phyloP scores from a whole-genome alignment of 768 basidiomycete species.

The Psilocybe azurescens region DNA sequence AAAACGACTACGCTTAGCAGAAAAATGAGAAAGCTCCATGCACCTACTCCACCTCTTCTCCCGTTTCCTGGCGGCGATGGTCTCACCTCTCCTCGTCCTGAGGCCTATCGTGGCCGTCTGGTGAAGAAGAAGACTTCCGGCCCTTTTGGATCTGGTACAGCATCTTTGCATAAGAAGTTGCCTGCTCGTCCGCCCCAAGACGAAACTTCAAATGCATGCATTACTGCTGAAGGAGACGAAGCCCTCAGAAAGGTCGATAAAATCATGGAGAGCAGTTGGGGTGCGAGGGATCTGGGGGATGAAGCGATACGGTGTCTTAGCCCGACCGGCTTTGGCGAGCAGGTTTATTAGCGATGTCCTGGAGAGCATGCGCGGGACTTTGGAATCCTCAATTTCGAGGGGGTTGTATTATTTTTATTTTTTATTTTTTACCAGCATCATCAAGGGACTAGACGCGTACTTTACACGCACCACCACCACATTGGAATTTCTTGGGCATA shows the following conservation, averaged over 20 bases:
- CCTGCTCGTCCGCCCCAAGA: conserved; percentile 7
- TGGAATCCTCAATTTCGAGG: neutral
- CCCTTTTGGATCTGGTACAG: conserved; percentile 2
- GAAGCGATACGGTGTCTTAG: conserved; percentile 25
- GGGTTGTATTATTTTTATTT: neutral
- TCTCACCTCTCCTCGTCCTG: neutral
- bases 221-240: conserved; percentile 18
- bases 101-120: conserved; percentile 2
- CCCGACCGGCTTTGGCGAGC: conserved; percentile 26
- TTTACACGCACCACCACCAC: neutral
- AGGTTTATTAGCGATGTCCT: neutral
- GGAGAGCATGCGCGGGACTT: neutral
- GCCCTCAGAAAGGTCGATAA: conserved; percentile 38
- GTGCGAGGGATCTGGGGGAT: conserved; percentile 23
- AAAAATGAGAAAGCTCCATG: conserved; percentile 1
- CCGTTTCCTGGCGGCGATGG: conserved; percentile 1
- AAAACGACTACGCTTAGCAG: conserved; percentile 6
- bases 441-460: neutral
- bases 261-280: conserved; percentile 42
- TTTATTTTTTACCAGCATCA: neutral
- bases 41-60: neutral
- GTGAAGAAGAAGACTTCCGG: neutral
- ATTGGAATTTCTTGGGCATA: neutral
- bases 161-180: conserved; percentile 9
- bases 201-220: neutral